Base-by-base conservation (phyloP, 2,329 filamentous ascomycete species). In the Sarocladium brachiariae region DNA sequence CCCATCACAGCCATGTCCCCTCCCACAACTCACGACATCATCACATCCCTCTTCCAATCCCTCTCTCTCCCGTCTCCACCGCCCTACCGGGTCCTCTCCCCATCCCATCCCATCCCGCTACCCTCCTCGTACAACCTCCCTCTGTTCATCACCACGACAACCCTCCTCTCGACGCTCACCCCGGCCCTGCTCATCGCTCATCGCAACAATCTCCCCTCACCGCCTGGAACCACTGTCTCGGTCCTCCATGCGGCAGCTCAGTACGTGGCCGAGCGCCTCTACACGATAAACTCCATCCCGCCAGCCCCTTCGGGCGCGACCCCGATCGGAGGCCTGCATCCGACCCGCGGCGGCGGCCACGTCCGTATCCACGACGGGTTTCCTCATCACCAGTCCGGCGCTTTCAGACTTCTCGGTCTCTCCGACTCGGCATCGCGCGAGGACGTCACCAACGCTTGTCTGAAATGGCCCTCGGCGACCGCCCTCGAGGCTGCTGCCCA, bases 351-450 rank as follows among this genome's bases (percentile, higher is more conserved):
- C 4, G 21, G 21, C 10, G 43, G 43, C 4, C 16, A 47, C 19
- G 27, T 47, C n/a, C 24, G 43, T 5, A 47, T 47, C 16, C 43
- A 47, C 18, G 43, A 47, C 33, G 27, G 43, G 5, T 47, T 47
- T 33, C 43, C 43, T 4, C 16, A 47, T 19, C 43, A 47, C 43
- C 24, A 23, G 7, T 31, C n/a, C 27, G 43, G 43, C 6, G 27
- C 43, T 5, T n/a, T 47, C 7, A 47, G 25, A 25, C 43, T 47
- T 10, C 16, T 47, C 19, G 43, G 43, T 23, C 43, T 47, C 3
- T 9, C 24, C 4, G 24, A 31, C 25, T 11, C 24, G 4, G 43
- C 43, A 13, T 18, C 43, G 4, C 8, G 43, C 18, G 43, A 47
- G n/a, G 43, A 47, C 27, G 43, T 47, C 25, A 14, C 25, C 9